Conservation (phyloP, 78 protist species). For the Emiliania huxleyi region DNA sequence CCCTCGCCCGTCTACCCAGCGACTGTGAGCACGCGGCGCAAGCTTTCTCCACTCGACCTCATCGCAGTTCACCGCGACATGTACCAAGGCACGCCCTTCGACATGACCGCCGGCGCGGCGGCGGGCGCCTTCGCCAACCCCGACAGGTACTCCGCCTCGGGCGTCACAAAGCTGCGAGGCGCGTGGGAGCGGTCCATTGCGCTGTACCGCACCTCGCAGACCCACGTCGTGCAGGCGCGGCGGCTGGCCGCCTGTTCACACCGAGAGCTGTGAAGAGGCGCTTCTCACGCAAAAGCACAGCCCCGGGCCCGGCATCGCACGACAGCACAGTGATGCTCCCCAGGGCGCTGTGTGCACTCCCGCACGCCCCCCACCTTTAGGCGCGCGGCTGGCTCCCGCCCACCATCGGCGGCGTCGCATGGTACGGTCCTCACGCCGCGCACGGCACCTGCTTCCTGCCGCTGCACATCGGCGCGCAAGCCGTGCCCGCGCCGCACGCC, state of each 20-base stretch:
- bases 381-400: neutral
- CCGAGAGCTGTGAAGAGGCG: no score
- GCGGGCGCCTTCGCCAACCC: neutral
- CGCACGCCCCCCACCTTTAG: no score
- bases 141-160: neutral
- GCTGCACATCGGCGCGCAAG: no score
- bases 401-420: neutral
- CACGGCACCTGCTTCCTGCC: no score
- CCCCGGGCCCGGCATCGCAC: no score
- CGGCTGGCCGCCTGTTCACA: no score
- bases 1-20: constrained; percentile 18
- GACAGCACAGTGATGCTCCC: no score
- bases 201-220: neutral
- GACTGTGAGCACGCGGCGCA: neutral
- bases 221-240: neutral
- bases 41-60: neutral
- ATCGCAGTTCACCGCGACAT: constrained; percentile 7
- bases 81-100: constrained; percentile 43
- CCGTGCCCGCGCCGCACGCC: no score
- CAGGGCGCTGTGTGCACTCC: no score
- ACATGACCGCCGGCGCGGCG: constrained; percentile 43
- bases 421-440: neutral
- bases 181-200: neutral
- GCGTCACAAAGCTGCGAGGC: neutral
- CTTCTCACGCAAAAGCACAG: no score